Evolutionary conservation across 2,329 filamentous ascomycete species (phyloP).

Genomic region (Colletotrichum horii): DNA sequence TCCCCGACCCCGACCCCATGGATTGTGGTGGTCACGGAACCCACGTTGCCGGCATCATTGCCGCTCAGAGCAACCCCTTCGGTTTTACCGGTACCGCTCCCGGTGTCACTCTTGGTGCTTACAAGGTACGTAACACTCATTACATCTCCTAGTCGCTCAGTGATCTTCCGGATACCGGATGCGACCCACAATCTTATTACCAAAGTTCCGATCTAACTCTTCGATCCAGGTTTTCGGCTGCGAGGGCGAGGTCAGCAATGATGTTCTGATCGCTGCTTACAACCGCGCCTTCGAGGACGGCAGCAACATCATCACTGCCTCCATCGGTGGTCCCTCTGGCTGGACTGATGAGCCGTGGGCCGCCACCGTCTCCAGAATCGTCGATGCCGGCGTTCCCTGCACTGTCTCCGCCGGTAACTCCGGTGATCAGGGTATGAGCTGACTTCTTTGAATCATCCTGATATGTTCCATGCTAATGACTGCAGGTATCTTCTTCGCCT

Average conservation of each 20-base stretch:
- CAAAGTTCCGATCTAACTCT: not conserved
- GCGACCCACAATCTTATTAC: not conserved
- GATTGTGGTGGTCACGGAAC: constrained; percentile 66
- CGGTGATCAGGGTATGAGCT: constrained; percentile 39
- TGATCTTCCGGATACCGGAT: not conserved
- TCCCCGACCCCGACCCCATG: constrained; percentile 57
- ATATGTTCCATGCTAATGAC: not conserved
- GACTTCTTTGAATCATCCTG: not conserved
- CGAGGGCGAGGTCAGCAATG: constrained; percentile 52
- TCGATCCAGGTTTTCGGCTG: constrained; percentile 57
- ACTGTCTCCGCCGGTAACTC: constrained; percentile 59
- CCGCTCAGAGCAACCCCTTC: constrained; percentile 57
- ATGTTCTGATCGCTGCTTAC: constrained; percentile 64
- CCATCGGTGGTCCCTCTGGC: constrained; percentile 55
- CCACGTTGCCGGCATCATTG: constrained; percentile 67
- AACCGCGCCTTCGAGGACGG: constrained; percentile 66
- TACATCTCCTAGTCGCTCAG: not conserved
- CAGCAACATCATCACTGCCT: constrained; percentile 61
- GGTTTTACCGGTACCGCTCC: constrained; percentile 64
- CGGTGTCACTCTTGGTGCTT: constrained; percentile 60
- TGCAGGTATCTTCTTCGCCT: constrained; percentile 49
- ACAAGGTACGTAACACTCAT: constrained; percentile 34
- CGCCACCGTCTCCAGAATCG: constrained; percentile 55
- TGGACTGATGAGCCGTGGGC: constrained; percentile 59
- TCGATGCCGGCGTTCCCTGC: constrained; percentile 57